phyloP scores from a whole-genome alignment of 441 rosid species.

The Kokia cookei region DNA sequence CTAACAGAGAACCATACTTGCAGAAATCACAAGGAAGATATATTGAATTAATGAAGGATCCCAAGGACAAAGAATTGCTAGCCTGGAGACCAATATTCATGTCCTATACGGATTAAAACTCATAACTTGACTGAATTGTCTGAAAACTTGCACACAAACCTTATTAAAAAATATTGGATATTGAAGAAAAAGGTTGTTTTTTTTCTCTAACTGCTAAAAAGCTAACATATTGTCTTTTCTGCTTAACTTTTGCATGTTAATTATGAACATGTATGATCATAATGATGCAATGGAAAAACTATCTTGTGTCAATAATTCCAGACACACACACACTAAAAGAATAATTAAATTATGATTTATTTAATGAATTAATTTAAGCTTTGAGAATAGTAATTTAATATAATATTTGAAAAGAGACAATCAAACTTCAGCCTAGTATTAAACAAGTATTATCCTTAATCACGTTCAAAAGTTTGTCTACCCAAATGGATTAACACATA shows the following conservation, averaged over 20 bases:
- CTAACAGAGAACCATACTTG: no score
- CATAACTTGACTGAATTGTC: neutral
- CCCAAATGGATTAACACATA: slow-evolving; percentile 21
- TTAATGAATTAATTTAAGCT: neutral
- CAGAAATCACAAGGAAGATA: no score
- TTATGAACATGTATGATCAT: neutral
- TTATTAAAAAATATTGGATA: neutral
- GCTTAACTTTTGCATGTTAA: neutral
- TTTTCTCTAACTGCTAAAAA: neutral
- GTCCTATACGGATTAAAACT: neutral
- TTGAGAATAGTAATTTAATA: neutral
- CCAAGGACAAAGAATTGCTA: neutral
- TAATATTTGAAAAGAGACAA: neutral
- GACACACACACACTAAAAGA: neutral
- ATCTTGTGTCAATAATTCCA: neutral
- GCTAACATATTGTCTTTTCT: neutral
- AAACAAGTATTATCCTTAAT: slow-evolving; percentile 7
- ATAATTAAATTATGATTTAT: neutral
- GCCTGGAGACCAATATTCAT: neutral
- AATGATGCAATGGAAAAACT: neutral
- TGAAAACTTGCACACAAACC: neutral
- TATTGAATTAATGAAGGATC: neutral
- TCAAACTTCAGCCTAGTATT: slow-evolving; percentile 15
- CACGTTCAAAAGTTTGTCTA: slow-evolving; percentile 24
- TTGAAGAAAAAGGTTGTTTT: neutral